Evolutionary conservation across 2,329 filamentous ascomycete species (phyloP).

Genomic region (Ophiostoma australiae): DNA sequence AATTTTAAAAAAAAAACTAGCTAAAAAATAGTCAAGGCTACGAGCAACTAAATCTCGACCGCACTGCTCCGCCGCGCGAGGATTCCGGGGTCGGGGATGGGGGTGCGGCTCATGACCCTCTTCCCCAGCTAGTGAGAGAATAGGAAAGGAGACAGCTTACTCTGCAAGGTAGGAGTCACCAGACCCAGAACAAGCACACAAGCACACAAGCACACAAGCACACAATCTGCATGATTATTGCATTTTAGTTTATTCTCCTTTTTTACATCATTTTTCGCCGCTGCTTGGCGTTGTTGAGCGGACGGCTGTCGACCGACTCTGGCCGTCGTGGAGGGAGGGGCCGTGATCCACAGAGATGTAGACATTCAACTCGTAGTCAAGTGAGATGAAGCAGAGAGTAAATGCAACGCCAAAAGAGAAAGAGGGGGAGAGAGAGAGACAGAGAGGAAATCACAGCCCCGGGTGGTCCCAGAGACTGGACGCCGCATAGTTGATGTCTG

Average conservation of each 20-base stretch:
- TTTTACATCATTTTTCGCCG: too few relatives aligned
- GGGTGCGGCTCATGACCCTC: conserved; percentile 7
- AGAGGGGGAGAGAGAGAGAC: too few relatives aligned
- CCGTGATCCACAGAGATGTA: neutral
- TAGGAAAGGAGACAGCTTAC: neutral
- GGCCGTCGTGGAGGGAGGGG: neutral
- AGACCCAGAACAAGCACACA: conserved; percentile 10
- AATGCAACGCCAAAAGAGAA: neutral
- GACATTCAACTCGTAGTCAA: neutral
- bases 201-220: neutral
- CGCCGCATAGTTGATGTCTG: conserved; percentile 27
- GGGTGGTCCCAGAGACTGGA: conserved; percentile 25
- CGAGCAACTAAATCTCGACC: neutral
- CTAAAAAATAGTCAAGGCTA: neutral
- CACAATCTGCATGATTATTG: neutral
- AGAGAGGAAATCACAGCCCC: neutral
- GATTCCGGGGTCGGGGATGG: neutral
- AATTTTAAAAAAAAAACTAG: neutral
- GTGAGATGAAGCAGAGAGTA: too few relatives aligned
- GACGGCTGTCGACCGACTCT: neutral
- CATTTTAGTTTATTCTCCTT: neutral
- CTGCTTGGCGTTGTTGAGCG: neutral
- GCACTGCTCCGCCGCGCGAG: conserved; percentile 2
- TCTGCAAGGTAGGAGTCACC: neutral
- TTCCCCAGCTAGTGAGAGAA: neutral